A percentile compares a stretch with the other conserved stretches of the same genome.
Evolutionary conservation across 2,329 filamentous ascomycete genomes (phyloP).

Genomic region (Rachicladosporium sp.): DNA sequence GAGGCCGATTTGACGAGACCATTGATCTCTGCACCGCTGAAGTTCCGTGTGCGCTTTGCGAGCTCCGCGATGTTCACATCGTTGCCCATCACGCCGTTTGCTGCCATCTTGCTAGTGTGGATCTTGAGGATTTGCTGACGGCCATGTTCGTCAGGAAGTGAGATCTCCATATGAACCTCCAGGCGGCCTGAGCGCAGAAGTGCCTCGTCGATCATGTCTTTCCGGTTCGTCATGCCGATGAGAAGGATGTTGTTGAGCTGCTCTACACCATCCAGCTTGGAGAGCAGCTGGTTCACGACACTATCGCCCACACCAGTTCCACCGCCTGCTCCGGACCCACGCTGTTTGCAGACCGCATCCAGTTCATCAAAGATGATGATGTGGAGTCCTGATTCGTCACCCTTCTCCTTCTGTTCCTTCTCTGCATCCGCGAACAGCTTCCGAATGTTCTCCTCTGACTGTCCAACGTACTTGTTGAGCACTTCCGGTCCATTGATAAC

Average conservation of each 20-base stretch:
- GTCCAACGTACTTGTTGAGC: conserved; percentile 92
- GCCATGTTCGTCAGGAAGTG: conserved; percentile 80
- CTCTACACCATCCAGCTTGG: conserved; percentile 86
- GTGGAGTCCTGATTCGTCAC: conserved; percentile 84
- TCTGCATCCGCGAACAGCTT: conserved; percentile 95
- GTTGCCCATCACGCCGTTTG: conserved; percentile 57
- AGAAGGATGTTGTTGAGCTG: conserved; percentile 95
- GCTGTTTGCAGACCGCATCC: conserved; percentile 95
- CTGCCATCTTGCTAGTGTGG: conserved; percentile 69
- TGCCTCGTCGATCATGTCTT: conserved; percentile 98
- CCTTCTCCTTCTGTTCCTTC: conserved; percentile 96
- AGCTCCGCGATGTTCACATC: conserved; percentile 73
- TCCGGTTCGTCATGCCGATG: conserved; percentile 98
- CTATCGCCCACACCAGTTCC: conserved; percentile 95
- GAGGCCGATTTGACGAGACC: conserved; percentile 87
- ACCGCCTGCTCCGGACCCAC: conserved; percentile 78
- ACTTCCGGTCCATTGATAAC: conserved; percentile 97
- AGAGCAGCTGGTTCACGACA: conserved; percentile 90
- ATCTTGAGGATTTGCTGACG: conserved; percentile 84
- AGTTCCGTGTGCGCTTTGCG: conserved; percentile 81
- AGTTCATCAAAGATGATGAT: conserved; percentile 99
- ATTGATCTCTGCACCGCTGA: conserved; percentile 84
- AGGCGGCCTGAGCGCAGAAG: conserved; percentile 82
- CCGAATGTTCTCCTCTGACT: conserved; percentile 93
- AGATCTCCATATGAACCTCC: conserved; percentile 95